Percentiles rank a stretch among this genome's conserved stretches.
Conservation (phyloP, 2,329 filamentous ascomycete species). For the Stromatinia cepivora region DNA sequence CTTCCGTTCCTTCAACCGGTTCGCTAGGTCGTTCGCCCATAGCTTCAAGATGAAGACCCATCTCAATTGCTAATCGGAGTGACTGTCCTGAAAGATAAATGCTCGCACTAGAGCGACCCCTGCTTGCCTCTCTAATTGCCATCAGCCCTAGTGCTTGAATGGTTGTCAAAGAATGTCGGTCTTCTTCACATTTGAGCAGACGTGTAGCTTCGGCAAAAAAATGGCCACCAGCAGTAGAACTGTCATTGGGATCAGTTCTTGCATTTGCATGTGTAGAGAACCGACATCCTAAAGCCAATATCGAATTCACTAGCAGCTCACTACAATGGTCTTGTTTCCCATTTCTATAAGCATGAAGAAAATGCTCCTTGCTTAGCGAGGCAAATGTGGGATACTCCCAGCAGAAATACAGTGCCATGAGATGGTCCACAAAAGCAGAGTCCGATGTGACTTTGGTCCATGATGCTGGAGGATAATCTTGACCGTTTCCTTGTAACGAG, state of each 20-base stretch:
- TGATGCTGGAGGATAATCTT: constrained; percentile 64
- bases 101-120: constrained; percentile 68
- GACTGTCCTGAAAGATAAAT: constrained; percentile 73
- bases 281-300: constrained; percentile 59
- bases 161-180: constrained; percentile 65
- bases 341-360: constrained; percentile 28
- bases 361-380: constrained; percentile 56
- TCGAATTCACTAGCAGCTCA: constrained; percentile 46
- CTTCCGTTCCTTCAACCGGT: constrained; percentile 43
- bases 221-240: constrained; percentile 65
- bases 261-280: constrained; percentile 68
- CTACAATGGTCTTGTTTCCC: constrained; percentile 36
- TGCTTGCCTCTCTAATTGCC: constrained; percentile 71
- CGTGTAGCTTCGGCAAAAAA: constrained; percentile 71
- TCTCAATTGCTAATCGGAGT: constrained; percentile 64
- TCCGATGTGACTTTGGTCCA: constrained; percentile 65
- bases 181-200: constrained; percentile 52
- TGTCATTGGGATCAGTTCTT: constrained; percentile 59
- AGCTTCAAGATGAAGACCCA: constrained; percentile 31
- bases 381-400: constrained; percentile 76
- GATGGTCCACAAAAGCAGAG: constrained; percentile 58
- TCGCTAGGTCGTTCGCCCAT: constrained; percentile 23
- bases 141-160: constrained; percentile 75
- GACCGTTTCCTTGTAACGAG: constrained; percentile 61
- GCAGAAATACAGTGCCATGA: constrained; percentile 68